Conservation (phyloP, 2,329 filamentous ascomycete species). For the Talaromyces sp. region DNA sequence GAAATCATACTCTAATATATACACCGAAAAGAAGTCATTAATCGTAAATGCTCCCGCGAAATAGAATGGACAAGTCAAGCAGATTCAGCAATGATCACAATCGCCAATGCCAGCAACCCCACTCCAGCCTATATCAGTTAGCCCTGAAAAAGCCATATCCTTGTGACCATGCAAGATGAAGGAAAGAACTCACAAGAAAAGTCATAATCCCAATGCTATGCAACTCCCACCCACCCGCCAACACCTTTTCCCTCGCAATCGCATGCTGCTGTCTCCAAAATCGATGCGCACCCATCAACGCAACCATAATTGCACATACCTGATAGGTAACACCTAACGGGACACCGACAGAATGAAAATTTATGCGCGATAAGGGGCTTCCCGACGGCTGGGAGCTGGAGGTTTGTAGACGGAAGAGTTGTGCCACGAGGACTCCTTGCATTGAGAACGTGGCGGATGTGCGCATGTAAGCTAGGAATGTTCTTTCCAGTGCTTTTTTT, state of each 20-base stretch:
- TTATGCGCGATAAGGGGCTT: constrained; percentile 36
- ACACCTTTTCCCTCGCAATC: constrained; percentile 53
- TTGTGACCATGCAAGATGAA: background rate
- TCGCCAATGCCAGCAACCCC: constrained; percentile 4
- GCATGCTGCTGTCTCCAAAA: constrained; percentile 59
- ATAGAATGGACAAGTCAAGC: background rate
- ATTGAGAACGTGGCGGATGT: constrained; percentile 66
- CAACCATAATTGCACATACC: constrained; percentile 49
- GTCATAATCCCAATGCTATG: constrained; percentile 44
- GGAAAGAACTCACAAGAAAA: constrained; percentile 43
- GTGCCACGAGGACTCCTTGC: constrained; percentile 59
- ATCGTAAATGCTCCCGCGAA: background rate
- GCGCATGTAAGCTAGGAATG: constrained; percentile 67
- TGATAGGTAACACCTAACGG: constrained; percentile 49
- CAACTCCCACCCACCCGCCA: constrained; percentile 57
- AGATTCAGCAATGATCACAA: constrained; percentile 9
- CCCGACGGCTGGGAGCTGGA: constrained; percentile 21
- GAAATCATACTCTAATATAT: background rate
- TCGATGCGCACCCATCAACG: constrained; percentile 52
- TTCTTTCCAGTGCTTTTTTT: constrained; percentile 68
- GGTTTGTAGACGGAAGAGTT: constrained; percentile 56
- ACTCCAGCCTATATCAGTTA: constrained; percentile 6
- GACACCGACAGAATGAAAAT: constrained; percentile 57
- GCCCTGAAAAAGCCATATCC: no score
- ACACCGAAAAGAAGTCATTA: background rate